Conservation (phyloP, 495 filamentous ascomycete species). For the Amphirosellinia nigrospora region DNA sequence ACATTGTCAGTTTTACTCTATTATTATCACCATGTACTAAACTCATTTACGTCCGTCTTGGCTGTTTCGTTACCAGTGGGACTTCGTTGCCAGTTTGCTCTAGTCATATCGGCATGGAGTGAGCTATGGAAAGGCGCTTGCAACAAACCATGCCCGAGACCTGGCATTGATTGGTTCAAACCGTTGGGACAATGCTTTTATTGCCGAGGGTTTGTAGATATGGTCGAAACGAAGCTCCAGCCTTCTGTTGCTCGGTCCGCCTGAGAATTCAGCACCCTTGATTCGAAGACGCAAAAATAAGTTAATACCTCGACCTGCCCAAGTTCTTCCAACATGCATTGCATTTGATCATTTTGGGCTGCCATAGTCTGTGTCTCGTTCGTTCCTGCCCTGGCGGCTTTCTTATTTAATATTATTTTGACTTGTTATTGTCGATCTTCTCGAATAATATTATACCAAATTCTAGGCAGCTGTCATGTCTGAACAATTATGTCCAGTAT, state of each 20-base stretch:
- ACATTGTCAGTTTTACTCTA: constrained; percentile 1
- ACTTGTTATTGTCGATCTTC: neutral
- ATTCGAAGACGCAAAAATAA: neutral
- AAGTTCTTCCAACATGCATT: neutral
- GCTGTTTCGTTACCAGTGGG: constrained; percentile 5
- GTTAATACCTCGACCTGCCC: neutral
- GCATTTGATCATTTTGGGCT: neutral
- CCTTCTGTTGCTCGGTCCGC: neutral
- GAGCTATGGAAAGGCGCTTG: neutral
- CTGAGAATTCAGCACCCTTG: neutral
- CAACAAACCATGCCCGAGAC: neutral
- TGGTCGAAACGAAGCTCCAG: constrained; percentile 6
- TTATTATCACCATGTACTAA: neutral
- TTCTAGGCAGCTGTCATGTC: neutral
- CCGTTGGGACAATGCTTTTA: neutral
- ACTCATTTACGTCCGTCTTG: neutral
- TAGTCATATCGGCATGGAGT: neutral
- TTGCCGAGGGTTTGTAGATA: neutral
- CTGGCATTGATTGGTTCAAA: neutral
- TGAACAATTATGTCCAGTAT: constrained; percentile 1
- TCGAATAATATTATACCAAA: neutral
- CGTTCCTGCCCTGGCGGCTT: neutral
- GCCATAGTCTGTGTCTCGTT: neutral
- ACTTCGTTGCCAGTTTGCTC: neutral
- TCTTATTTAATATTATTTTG: neutral